Percentiles rank a stretch among this genome's conserved stretches.
phyloP scores from a whole-genome alignment of 805 yeast genomes.

The Ogataea wickerhamii region DNA sequence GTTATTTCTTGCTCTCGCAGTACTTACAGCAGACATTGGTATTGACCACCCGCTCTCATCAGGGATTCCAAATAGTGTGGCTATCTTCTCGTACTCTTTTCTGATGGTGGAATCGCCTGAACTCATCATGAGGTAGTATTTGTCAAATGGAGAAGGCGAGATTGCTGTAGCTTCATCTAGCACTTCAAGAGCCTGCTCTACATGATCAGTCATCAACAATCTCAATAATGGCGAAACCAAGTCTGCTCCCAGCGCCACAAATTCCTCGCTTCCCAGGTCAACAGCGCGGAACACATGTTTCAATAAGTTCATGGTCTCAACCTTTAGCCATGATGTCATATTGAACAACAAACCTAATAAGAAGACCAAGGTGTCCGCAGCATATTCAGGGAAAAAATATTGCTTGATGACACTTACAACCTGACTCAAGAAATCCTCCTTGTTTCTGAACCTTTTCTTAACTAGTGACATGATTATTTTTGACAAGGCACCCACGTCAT shows the following conservation, averaged over 20 bases:
- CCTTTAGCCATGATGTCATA: conserved; percentile 70
- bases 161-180: conserved; percentile 79
- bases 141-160: conserved; percentile 88
- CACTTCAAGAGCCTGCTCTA: conserved; percentile 85
- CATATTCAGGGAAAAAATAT: conserved; percentile 67
- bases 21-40: conserved; percentile 90
- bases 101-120: conserved; percentile 76
- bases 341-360: conserved; percentile 78
- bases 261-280: conserved; percentile 73
- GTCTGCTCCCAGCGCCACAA: conserved; percentile 91
- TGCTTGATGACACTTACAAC: conserved; percentile 65
- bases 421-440: conserved; percentile 83
- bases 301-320: conserved; percentile 73
- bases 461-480: conserved; percentile 74
- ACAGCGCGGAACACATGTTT: conserved; percentile 72
- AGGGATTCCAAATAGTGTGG: conserved; percentile 91
- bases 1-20: conserved; percentile 84
- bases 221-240: conserved; percentile 85
- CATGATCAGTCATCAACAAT: conserved; percentile 75
- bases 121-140: conserved; percentile 87
- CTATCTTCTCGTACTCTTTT: conserved; percentile 79
- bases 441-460: conserved; percentile 80
- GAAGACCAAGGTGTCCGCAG: conserved; percentile 71
- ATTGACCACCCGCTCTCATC: conserved; percentile 96
- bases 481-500: conserved; percentile 53